A percentile compares a stretch with the other conserved stretches of the same genome.
Evolutionary conservation across 805 yeast species (phyloP).

Genomic region (Pichia kluyveri): DNA sequence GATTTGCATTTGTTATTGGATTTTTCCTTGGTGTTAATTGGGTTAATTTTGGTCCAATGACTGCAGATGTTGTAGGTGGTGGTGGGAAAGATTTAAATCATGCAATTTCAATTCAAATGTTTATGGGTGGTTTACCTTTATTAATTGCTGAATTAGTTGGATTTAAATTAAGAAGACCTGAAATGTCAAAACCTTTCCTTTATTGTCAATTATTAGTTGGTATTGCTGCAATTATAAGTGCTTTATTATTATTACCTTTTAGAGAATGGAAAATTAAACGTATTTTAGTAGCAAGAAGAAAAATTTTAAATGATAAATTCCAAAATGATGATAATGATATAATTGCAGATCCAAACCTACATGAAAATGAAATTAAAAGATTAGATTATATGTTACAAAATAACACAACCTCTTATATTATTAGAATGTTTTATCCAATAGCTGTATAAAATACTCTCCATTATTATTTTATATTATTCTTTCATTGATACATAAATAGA

Average conservation of each 20-base stretch:
- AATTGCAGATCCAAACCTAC: not conserved
- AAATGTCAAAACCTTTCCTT: slow-evolving; percentile 35
- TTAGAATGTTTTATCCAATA: slow-evolving; percentile 22
- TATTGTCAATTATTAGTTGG: slow-evolving; percentile 59
- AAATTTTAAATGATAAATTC: not conserved
- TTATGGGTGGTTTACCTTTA: slow-evolving; percentile 24
- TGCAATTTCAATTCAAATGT: slow-evolving; percentile 19
- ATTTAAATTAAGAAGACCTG: slow-evolving; percentile 20
- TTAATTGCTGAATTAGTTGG: slow-evolving; percentile 27
- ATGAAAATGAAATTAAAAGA: slow-evolving; percentile 5
- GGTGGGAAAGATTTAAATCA: slow-evolving; percentile 24
- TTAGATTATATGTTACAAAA: slow-evolving; percentile 7
- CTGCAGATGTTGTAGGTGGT: slow-evolving; percentile 27
- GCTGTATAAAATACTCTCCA: slow-evolving; percentile 13
- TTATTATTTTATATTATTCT: not conserved
- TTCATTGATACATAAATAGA: not conserved
- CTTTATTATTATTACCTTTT: slow-evolving; percentile 35
- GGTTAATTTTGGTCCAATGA: slow-evolving; percentile 28
- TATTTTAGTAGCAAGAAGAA: slow-evolving; percentile 24
- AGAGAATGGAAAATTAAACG: slow-evolving; percentile 48
- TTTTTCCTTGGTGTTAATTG: slow-evolving; percentile 37
- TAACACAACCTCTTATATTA: slow-evolving; percentile 7
- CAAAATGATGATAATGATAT: not conserved
- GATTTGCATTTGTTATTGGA: slow-evolving; percentile 37
- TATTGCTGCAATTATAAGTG: slow-evolving; percentile 32